A percentile compares a stretch with the other conserved stretches of the same genome.
These are phyloP conservation scores for Leccinum subtestaceum DNA, from an alignment of 768 basidiomycete genomes.

Conservation along the genomic window DNA sequence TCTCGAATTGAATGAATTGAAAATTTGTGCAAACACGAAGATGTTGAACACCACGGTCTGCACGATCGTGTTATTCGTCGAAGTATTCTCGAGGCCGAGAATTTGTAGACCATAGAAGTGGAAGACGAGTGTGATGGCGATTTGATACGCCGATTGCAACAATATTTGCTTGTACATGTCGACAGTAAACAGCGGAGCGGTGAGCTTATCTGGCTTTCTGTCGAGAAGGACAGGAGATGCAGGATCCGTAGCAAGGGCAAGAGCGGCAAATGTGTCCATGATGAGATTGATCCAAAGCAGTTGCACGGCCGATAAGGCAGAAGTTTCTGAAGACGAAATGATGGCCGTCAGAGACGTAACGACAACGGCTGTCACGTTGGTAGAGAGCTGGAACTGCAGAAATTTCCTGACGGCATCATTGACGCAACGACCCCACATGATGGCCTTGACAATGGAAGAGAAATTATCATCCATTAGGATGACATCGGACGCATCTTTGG, in stretches of 20 bases:
- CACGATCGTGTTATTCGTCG: conserved; percentile 44
- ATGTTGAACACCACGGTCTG: conserved; percentile 94
- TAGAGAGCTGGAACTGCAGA: conserved; percentile 91
- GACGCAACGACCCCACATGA: conserved; percentile 99
- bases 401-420: conserved; percentile 98
- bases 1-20: conserved; percentile 91
- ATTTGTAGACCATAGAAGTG: conserved; percentile 81
- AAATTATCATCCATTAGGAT: conserved; percentile 99
- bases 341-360: conserved; percentile 92
- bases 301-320: conserved; percentile 94
- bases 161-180: conserved; percentile 98
- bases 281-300: conserved; percentile 98
- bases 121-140: conserved; percentile 77
- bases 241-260: conserved; percentile 96
- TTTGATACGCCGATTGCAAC: conserved; percentile 87
- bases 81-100: conserved; percentile 49
- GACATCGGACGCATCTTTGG: conserved; percentile 98
- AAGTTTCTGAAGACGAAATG: conserved; percentile 64
- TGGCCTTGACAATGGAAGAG: conserved; percentile 92
- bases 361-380: conserved; percentile 93
- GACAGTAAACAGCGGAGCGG: conserved; percentile 82
- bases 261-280: conserved; percentile 98
- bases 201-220: conserved; percentile 88
- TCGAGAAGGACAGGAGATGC: conserved; percentile 78
- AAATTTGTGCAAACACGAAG: conserved; percentile 98